phyloP scores from a whole-genome alignment of 1,284 basidiomycete species.

The Apiotrichum gracile region DNA sequence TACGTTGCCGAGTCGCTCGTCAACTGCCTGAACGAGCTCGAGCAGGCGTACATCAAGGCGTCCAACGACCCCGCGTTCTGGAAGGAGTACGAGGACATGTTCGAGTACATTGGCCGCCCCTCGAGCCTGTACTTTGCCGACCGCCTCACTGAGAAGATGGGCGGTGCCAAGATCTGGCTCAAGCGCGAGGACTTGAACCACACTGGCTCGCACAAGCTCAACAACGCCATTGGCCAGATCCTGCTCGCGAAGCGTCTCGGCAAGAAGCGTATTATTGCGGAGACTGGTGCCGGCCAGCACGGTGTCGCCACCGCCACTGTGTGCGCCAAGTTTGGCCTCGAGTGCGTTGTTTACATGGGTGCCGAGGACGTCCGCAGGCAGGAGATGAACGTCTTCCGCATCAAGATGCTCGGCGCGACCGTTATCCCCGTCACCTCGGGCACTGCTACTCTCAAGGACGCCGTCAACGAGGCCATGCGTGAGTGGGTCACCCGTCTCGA shows the following conservation, averaged over 20 bases:
- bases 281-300: constrained; percentile 98
- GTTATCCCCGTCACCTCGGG: constrained; percentile 93
- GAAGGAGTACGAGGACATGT: constrained; percentile 85
- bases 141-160: constrained; percentile 66
- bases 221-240: constrained; percentile 92
- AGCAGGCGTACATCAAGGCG: constrained; percentile 81
- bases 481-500: constrained; percentile 97
- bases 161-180: constrained; percentile 93
- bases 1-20: constrained; percentile 94
- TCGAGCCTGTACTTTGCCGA: constrained; percentile 67
- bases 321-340: constrained; percentile 91
- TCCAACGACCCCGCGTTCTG: constrained; percentile 84
- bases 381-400: constrained; percentile 94
- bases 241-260: constrained; percentile 86
- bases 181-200: constrained; percentile 71
- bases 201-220: constrained; percentile 95
- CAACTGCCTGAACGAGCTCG: constrained; percentile 84
- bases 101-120: constrained; percentile 81
- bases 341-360: constrained; percentile 98
- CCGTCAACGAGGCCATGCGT: constrained; percentile 92
- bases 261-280: constrained; percentile 95
- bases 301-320: constrained; percentile 98
- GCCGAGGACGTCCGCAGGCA: constrained; percentile 96
- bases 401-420: constrained; percentile 92
- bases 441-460: constrained; percentile 93